Evolutionary conservation across 208 protist species (phyloP).

Genomic region (Crithidia thermophila): DNA sequence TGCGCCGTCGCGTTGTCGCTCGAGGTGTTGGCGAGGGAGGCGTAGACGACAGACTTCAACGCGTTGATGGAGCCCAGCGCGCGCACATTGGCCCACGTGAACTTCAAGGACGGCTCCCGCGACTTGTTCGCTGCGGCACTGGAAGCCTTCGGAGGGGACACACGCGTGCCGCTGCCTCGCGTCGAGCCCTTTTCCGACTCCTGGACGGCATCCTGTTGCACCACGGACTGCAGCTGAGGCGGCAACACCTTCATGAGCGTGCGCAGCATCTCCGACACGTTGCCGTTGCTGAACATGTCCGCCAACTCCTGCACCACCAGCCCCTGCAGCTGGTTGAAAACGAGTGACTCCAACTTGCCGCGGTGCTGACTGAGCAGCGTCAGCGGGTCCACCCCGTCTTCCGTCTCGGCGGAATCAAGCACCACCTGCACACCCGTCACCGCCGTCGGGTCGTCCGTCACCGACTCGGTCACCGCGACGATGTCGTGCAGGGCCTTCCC

Average conservation of each 20-base stretch:
- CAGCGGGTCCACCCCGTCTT: neutral
- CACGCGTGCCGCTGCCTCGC: too few relatives aligned
- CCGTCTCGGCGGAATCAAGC: neutral
- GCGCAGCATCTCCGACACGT: constrained; percentile 40
- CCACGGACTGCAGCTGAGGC: constrained; percentile 16
- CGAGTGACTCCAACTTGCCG: constrained; percentile 13
- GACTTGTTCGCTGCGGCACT: neutral
- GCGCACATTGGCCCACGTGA: neutral
- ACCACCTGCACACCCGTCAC: neutral
- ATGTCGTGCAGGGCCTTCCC: neutral
- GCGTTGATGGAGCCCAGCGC: constrained; percentile 1
- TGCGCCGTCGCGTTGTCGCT: neutral
- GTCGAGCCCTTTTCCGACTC: too few relatives aligned
- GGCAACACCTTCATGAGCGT: constrained; percentile 18
- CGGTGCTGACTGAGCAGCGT: neutral
- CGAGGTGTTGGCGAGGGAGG: constrained; percentile 11
- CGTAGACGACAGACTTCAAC: constrained; percentile 22
- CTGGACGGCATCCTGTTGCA: neutral
- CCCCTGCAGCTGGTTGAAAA: constrained; percentile 30
- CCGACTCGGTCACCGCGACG: too few relatives aligned
- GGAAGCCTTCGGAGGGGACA: too few relatives aligned
- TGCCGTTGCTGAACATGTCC: constrained; percentile 49
- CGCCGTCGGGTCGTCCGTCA: neutral
- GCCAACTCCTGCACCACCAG: constrained; percentile 46
- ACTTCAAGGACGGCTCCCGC: neutral